phyloP scores from a whole-genome alignment of 768 basidiomycete genomes.

The Harrya chromipes region DNA sequence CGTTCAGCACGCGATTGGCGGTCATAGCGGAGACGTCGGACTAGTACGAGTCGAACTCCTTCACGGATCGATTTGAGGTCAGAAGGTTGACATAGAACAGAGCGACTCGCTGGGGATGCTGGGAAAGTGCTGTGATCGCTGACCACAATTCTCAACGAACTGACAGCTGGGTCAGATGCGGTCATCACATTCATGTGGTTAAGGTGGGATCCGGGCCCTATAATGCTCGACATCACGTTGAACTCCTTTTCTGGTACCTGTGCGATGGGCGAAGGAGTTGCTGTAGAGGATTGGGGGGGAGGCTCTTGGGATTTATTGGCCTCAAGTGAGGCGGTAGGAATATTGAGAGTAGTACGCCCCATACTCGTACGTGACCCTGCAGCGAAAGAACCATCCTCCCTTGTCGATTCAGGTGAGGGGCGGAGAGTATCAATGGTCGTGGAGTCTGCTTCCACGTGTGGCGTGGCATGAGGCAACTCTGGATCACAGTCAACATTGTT shows the following conservation, averaged over 20 bases:
- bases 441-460: conserved; percentile 13
- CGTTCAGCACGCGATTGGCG: conserved; percentile 60
- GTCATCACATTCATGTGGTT: conserved; percentile 8
- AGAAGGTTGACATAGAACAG: conserved; percentile 11
- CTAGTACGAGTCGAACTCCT: conserved; percentile 60
- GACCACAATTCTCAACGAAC: conserved; percentile 27
- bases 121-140: conserved; percentile 25
- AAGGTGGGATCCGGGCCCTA: conserved; percentile 6
- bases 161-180: conserved; percentile 7
- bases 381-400: conserved; percentile 2
- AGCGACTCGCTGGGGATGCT: conserved; percentile 4
- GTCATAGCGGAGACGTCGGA: conserved; percentile 58
- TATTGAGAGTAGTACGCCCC: conserved; percentile 10
- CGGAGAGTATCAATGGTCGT: conserved; percentile 2
- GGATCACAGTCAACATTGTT: conserved; percentile 10
- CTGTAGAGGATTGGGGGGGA: conserved; percentile 11
- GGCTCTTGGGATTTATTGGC: conserved; percentile 4
- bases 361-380: conserved; percentile 4
- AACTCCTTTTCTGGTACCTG: conserved; percentile 15
- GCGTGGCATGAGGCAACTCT: conserved; percentile 13
- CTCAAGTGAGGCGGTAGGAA: conserved; percentile 6
- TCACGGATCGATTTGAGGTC: conserved; percentile 47
- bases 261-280: conserved; percentile 10
- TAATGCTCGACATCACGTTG: conserved; percentile 10
- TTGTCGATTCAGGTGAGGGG: conserved; percentile 6